Evolutionary conservation across 1,139 yeast species (phyloP), one percentile per base, ranked within the genome.

Genomic region (Dujonia santamariae): DNA sequence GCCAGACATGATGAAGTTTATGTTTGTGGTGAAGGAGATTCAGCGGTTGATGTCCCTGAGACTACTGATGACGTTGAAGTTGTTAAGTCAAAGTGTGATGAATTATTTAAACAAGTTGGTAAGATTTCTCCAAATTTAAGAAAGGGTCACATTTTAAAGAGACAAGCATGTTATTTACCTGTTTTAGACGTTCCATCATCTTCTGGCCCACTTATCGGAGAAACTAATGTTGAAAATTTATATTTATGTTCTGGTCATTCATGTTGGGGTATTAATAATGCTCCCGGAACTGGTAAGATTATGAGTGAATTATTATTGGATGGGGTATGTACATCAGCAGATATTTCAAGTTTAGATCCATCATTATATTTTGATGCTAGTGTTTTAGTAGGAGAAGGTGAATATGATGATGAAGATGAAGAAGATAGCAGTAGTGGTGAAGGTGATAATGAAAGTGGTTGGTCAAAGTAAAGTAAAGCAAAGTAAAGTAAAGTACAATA

Each of bases 1-100:
- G 96, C 98, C 7, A 77, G 98, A 53, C 82, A 80, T 51, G 97
- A 92, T 59, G 98, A 92, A 59, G 95, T 92, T 22, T 92, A 90
- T 51, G 94, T 92, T 1, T 92, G 98, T 62, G 98, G 98, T 32
- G 98, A 92, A 59, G 96, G 97, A 28, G 97, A 90, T 53, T 82
- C 92, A 1, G 72, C 84, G 6, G 95, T 85, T 20, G 90, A 86
- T 37, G 78, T 92, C 26, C 98, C 98, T 2, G 97, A 87, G 50
- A 84, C 95, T 0, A 85, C 96, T 0, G 96, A 87, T 53, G 95
- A 88, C 46, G 96, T 92, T 19, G 88, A 84, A 55, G 95, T 90
- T 22, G 88, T 86, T 28, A 75, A 81, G 37, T 85, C 83, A 32
- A 85, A 86, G 55, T 92, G 97, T 65, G 96, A 88, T 49, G 90